Conservation (phyloP, 352 stramenopile species). For the Blastocystis sp. region DNA sequence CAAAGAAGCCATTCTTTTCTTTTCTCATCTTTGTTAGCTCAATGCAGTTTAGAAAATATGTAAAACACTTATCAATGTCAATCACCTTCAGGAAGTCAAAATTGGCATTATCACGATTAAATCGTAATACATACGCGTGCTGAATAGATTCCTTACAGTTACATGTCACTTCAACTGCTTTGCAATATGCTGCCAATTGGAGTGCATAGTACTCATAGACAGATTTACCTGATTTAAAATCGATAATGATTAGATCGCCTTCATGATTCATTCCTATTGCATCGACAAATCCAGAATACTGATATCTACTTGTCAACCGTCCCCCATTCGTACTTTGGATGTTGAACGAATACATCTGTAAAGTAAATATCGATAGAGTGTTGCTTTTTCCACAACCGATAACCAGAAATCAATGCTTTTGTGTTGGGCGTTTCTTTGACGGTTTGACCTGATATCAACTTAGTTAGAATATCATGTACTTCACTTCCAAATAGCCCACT, state of each 20-base stretch:
- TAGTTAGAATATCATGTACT: background rate
- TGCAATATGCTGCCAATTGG: constrained; percentile 54
- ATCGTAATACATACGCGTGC: constrained; percentile 8
- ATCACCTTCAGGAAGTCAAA: constrained; percentile 19
- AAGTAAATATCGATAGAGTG: constrained; percentile 30
- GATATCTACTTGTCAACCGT: background rate
- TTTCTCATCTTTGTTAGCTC: background rate
- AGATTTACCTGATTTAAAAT: constrained; percentile 47
- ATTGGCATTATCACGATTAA: background rate
- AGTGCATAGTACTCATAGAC: constrained; percentile 34
- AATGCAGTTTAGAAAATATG: constrained; percentile 29
- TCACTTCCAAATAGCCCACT: background rate
- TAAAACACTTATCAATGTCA: constrained; percentile 16
- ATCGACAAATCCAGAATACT: constrained; percentile 35
- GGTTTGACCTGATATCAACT: background rate
- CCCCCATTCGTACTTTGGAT: background rate
- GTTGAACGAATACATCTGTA: constrained; percentile 46
- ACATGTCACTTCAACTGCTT: constrained; percentile 15
- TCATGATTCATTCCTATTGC: background rate
- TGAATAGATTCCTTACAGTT: background rate
- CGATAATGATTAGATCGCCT: background rate
- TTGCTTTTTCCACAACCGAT: constrained; percentile 26
- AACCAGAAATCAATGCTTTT: background rate
- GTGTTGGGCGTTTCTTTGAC: background rate
- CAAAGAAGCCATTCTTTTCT: background rate